Percentiles rank a stretch among this genome's conserved stretches.
These are phyloP conservation scores for Allomyces javanicus DNA, from an alignment of 192 early-diverging fungal genomes.

Conservation along the genomic window DNA sequence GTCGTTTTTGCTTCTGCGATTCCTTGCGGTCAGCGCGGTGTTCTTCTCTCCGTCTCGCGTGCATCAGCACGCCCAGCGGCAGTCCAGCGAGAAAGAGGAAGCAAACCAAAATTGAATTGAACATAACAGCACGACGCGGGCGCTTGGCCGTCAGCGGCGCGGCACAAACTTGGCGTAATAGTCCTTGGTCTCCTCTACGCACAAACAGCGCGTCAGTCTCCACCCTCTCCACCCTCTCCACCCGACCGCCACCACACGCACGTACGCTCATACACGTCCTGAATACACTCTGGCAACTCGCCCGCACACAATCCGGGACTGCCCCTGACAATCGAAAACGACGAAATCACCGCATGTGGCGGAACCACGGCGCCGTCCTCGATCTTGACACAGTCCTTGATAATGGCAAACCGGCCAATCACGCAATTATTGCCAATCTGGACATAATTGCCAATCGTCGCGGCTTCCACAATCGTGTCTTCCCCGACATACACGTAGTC, in stretches of 20 bases:
- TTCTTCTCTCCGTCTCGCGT: no score
- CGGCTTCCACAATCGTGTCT: slow-evolving; percentile 73
- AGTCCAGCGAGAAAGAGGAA: no score
- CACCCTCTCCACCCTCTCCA: no score
- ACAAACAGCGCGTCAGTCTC: background rate
- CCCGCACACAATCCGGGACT: slow-evolving; percentile 51
- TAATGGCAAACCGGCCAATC: slow-evolving; percentile 83
- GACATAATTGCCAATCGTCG: slow-evolving; percentile 75
- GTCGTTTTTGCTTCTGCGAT: no score
- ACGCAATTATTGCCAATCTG: slow-evolving; percentile 83
- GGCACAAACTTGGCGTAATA: slow-evolving; percentile 54
- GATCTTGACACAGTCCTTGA: slow-evolving; percentile 82
- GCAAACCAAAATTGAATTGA: no score
- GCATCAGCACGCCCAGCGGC: no score
- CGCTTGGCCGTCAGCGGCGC: background rate
- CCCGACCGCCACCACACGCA: no score
- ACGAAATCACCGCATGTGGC: slow-evolving; percentile 74
- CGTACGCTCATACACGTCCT: slow-evolving; percentile 51
- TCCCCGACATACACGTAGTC: slow-evolving; percentile 78
- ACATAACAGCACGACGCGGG: no score
- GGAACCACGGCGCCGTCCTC: slow-evolving; percentile 80
- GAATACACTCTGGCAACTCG: slow-evolving; percentile 71
- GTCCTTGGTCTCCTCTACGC: slow-evolving; percentile 34
- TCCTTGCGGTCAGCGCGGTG: no score
- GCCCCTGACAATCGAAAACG: slow-evolving; percentile 75